Evolutionary conservation across 306 rosid species (phyloP).

Genomic region (Malus domestica): DNA sequence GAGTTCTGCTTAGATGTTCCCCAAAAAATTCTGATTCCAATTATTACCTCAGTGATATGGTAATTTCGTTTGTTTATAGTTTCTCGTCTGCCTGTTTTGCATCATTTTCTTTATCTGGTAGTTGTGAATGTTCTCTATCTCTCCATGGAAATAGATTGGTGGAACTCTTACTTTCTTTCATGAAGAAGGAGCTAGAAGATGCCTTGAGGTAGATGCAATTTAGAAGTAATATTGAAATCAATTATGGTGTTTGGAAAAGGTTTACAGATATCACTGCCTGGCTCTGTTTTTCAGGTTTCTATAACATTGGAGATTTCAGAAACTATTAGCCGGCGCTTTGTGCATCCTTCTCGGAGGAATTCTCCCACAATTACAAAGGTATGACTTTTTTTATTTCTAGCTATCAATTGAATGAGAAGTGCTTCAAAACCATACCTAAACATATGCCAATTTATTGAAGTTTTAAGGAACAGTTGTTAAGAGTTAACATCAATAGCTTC

Average conservation of each 20-base stretch:
- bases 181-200: conserved; percentile 78
- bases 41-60: conserved; percentile 93
- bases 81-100: conserved; percentile 7
- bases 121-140: not conserved
- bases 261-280: conserved; percentile 17
- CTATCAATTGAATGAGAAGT: not conserved
- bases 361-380: conserved; percentile 97
- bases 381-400: not conserved
- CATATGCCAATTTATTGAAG: not conserved
- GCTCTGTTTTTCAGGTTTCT: conserved; percentile 50
- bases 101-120: not conserved
- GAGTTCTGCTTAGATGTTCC: conserved; percentile 86
- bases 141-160: conserved; percentile 55
- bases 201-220: conserved; percentile 80
- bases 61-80: conserved; percentile 14
- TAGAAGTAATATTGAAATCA: conserved; percentile 13
- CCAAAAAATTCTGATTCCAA: conserved; percentile 86
- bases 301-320: conserved; percentile 87
- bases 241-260: not conserved
- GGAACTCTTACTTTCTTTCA: conserved; percentile 95
- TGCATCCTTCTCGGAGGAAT: conserved; percentile 87
- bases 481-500: not conserved
- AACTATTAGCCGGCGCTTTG: conserved; percentile 66
- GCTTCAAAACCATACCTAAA: not conserved
- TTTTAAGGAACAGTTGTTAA: not conserved